Evolutionary conservation across 352 stramenopile genomes (phyloP).

Genomic region (Phytophthora pini): DNA sequence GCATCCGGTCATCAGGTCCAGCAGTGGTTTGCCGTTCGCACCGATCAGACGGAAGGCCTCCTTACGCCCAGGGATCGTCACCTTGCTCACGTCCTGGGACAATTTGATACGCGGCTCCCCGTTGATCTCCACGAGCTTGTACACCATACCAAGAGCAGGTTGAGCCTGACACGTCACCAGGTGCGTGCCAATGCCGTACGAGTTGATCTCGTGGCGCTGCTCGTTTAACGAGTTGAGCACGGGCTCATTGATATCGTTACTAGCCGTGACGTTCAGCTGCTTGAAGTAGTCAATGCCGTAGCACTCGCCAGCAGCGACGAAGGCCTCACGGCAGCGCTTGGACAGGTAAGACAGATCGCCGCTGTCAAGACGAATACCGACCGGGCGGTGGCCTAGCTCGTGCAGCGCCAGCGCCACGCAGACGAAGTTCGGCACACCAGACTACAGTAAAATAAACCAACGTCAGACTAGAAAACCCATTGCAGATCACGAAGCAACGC

Average conservation of each 20-base stretch:
- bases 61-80: conserved; percentile 93
- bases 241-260: conserved; percentile 99
- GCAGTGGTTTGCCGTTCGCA: conserved; percentile 84
- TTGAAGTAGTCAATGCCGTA: conserved; percentile 86
- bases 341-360: conserved; percentile 98
- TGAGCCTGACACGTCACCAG: conserved; percentile 98
- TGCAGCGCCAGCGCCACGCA: conserved; percentile 95
- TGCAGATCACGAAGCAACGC: conserved; percentile 15
- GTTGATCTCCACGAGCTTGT: conserved; percentile 99
- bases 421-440: conserved; percentile 97
- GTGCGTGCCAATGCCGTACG: conserved; percentile 96
- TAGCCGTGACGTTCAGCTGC: conserved; percentile 94
- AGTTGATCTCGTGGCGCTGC: conserved; percentile 95
- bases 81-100: conserved; percentile 97
- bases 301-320: conserved; percentile 54
- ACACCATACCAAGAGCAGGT: conserved; percentile 98
- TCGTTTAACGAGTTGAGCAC: conserved; percentile 95
- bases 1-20: conserved; percentile 92
- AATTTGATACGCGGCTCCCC: conserved; percentile 97
- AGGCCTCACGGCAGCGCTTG: conserved; percentile 78
- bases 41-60: conserved; percentile 92
- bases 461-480: conserved; percentile 10
- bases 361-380: conserved; percentile 97
- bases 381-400: conserved; percentile 89
- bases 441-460: conserved; percentile 53